Percentiles rank a stretch among this genome's conserved stretches.
phyloP scores from a whole-genome alignment of 495 filamentous ascomycete genomes.

The Tuber calosporum region DNA sequence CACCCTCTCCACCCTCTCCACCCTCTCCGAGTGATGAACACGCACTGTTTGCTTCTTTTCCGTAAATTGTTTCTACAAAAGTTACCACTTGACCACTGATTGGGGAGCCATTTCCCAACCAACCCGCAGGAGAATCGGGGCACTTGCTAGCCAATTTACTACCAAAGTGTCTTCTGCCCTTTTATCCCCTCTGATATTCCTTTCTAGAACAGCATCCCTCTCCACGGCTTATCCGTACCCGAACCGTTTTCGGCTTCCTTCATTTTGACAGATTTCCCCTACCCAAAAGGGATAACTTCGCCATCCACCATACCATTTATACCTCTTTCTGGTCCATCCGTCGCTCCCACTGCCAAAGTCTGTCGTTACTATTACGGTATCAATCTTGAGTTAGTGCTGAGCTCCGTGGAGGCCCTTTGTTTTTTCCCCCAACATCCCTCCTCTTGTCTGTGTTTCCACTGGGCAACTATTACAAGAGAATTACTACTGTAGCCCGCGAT shows the following conservation, averaged over 20 bases:
- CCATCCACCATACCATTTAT: not conserved
- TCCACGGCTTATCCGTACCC: not conserved
- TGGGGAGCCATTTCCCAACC: not conserved
- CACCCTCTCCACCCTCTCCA: not conserved
- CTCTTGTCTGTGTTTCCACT: not conserved
- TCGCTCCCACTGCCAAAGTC: not conserved
- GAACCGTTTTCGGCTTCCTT: not conserved
- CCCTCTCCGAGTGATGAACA: not conserved
- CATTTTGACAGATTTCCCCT: not conserved
- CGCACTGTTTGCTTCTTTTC: not conserved
- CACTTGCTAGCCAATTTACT: not conserved
- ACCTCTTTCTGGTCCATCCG: not conserved
- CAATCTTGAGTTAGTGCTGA: not conserved
- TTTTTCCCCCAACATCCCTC: not conserved
- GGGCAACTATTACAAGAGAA: not conserved
- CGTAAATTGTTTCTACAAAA: not conserved
- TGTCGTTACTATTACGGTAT: not conserved
- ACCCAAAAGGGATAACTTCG: not conserved
- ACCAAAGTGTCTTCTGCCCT: not conserved
- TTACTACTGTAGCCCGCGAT: not conserved
- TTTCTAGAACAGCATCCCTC: not conserved
- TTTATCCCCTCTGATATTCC: not conserved
- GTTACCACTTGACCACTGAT: not conserved
- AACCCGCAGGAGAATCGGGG: not conserved
- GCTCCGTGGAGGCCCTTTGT: not conserved